These are phyloP conservation scores for Termitomyces sp. DNA, from an alignment of 768 basidiomycete genomes.

Conservation along the genomic window DNA sequence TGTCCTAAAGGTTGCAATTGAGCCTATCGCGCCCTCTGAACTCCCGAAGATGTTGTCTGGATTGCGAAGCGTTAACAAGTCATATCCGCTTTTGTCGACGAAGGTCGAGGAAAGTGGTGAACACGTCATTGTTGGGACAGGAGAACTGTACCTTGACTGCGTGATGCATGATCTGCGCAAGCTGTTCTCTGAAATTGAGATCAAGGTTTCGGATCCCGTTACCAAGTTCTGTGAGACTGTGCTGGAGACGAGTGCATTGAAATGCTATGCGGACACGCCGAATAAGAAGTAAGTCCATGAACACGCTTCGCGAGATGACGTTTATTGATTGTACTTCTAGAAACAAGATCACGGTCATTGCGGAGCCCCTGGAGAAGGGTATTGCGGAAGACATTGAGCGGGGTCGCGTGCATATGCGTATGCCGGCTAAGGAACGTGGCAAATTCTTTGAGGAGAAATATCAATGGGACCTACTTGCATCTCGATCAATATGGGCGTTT, in stretches of 20 bases:
- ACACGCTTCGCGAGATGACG: background rate
- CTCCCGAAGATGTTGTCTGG: constrained; percentile 98
- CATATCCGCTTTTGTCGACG: constrained; percentile 89
- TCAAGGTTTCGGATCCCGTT: constrained; percentile 99
- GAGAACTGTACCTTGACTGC: constrained; percentile 94
- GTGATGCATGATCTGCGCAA: constrained; percentile 93
- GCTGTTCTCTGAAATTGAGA: constrained; percentile 96
- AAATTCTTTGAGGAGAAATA: constrained; percentile 96
- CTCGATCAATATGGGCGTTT: constrained; percentile 98
- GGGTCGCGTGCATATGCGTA: constrained; percentile 88
- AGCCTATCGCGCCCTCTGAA: constrained; percentile 96
- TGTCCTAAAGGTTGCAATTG: constrained; percentile 96
- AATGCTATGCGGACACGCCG: constrained; percentile 98
- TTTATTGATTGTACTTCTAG: constrained; percentile 32
- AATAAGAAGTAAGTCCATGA: constrained; percentile 84
- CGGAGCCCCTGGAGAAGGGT: constrained; percentile 93
- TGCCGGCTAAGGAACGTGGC: constrained; percentile 93
- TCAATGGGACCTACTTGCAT: constrained; percentile 96
- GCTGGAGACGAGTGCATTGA: constrained; percentile 93
- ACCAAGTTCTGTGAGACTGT: constrained; percentile 99
- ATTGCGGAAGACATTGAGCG: constrained; percentile 95
- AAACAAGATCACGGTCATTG: constrained; percentile 98
- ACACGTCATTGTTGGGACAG: constrained; percentile 94
- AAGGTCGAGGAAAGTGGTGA: constrained; percentile 99
- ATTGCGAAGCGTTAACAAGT: constrained; percentile 94